Conservation (phyloP, 176 grass and related monocot genomes). For the Pontederia crassipes region DNA sequence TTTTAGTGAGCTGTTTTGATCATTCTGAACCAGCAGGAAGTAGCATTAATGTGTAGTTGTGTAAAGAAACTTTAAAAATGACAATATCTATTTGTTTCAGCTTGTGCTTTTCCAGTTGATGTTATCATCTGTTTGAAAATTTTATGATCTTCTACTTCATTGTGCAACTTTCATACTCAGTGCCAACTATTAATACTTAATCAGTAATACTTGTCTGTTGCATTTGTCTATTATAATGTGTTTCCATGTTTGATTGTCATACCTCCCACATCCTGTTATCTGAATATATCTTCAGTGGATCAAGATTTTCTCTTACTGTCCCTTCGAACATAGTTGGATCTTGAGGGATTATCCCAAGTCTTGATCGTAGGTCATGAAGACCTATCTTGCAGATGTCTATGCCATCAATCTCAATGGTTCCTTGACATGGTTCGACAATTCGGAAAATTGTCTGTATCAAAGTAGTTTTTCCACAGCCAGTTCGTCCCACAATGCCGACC, state of each 20-base stretch:
- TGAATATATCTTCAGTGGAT: constrained; percentile 69
- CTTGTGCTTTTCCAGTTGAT: too few relatives aligned
- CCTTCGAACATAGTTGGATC: constrained; percentile 91
- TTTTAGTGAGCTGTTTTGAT: too few relatives aligned
- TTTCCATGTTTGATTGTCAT: constrained; percentile 20
- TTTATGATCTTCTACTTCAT: too few relatives aligned
- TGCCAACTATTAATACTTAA: too few relatives aligned
- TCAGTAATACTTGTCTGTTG: background rate
- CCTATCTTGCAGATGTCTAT: constrained; percentile 86
- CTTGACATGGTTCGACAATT: constrained; percentile 68
- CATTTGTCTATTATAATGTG: constrained; percentile 10
- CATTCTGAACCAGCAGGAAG: too few relatives aligned
- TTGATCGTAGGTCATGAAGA: constrained; percentile 71
- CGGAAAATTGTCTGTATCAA: constrained; percentile 83
- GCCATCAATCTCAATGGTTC: constrained; percentile 71
- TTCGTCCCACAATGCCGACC: constrained; percentile 86
- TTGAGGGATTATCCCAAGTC: constrained; percentile 90
- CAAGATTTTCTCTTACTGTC: constrained; percentile 78
- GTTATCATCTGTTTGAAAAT: too few relatives aligned
- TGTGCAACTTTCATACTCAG: too few relatives aligned
- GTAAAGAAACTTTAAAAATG: too few relatives aligned
- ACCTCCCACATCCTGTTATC: constrained; percentile 86
- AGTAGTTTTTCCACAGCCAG: constrained; percentile 88
- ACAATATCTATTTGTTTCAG: too few relatives aligned
- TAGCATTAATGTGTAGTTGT: too few relatives aligned